Evolutionary conservation across 1,284 basidiomycete species (phyloP).

Genomic region (Apiotrichum porosum): DNA sequence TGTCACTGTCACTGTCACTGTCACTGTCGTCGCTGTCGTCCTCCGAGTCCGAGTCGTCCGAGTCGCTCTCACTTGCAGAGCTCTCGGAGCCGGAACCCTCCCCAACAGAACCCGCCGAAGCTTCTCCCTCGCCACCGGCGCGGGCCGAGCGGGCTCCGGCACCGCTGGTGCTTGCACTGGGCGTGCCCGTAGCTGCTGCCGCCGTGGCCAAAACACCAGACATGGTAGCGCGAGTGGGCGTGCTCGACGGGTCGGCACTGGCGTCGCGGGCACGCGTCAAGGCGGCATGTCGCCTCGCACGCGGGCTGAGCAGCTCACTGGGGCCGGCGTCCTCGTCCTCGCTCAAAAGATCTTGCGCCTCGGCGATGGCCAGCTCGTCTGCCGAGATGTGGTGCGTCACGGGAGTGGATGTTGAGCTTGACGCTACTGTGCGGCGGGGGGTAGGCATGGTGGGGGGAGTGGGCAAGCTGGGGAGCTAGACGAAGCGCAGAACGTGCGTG

Average conservation of each 20-base stretch:
- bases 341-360: conserved; percentile 23
- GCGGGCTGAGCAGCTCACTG: conserved; percentile 2
- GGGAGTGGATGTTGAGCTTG: conserved; percentile 1
- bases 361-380: conserved; percentile 31
- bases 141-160: neutral
- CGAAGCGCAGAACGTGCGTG: neutral
- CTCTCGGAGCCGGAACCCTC: neutral
- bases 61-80: neutral
- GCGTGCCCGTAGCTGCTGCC: no score
- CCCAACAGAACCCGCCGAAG: neutral
- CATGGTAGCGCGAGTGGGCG: no score
- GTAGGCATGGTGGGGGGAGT: conserved; percentile 4
- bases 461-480: neutral
- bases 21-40: conserved; percentile 2
- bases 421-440: conserved; percentile 2
- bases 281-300: conserved; percentile 10
- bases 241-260: no score
- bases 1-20: conserved; percentile 5
- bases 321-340: conserved; percentile 4
- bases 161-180: neutral
- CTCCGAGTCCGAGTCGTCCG: neutral
- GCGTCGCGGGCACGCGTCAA: conserved; percentile 7
- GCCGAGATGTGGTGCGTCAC: conserved; percentile 29
- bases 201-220: no score
- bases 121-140: neutral